A percentile compares a stretch with the other conserved stretches of the same genome.
Evolutionary conservation across 495 filamentous ascomycete genomes (phyloP).

Genomic region (Tuber microsphaerosporum): DNA sequence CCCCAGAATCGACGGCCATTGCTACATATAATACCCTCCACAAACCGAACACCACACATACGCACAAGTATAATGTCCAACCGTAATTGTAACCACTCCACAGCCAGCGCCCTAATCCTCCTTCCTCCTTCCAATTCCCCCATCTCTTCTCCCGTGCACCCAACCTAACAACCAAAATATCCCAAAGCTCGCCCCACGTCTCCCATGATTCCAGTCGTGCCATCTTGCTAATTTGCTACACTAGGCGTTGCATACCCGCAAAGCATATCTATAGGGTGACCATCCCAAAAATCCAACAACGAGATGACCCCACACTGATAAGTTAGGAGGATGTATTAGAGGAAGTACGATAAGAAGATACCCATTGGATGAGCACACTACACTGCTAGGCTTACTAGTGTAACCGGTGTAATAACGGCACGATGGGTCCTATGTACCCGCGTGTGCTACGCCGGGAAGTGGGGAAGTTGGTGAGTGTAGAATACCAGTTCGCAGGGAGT

Average conservation of each 20-base stretch:
- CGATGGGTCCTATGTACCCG: conserved; percentile 55
- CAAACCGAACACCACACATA: too few species aligned
- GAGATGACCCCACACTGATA: conserved; percentile 45
- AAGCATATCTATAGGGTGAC: conserved; percentile 46
- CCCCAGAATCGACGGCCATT: too few species aligned
- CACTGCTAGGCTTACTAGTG: conserved; percentile 51
- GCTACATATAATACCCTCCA: too few species aligned
- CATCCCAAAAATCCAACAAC: conserved; percentile 47
- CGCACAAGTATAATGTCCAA: too few species aligned
- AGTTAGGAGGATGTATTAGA: conserved; percentile 50
- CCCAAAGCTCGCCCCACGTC: conserved; percentile 46
- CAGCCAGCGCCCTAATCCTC: too few species aligned
- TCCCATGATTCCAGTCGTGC: conserved; percentile 46
- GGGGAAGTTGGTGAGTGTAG: too few species aligned
- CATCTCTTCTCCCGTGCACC: conserved; percentile 23
- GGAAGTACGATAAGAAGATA: conserved; percentile 52
- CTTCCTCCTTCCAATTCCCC: too few species aligned
- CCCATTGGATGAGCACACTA: conserved; percentile 54
- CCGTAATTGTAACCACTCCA: too few species aligned
- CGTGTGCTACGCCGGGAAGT: conserved; percentile 43
- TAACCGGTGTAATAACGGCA: conserved; percentile 54
- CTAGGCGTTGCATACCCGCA: conserved; percentile 52
- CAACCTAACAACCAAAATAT: conserved; percentile 46
- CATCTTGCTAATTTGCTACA: conserved; percentile 44
- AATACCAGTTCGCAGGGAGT: too few species aligned